Base-by-base conservation (phyloP, 2,329 filamentous ascomycete genomes). In the Fusarium vanettenii region DNA sequence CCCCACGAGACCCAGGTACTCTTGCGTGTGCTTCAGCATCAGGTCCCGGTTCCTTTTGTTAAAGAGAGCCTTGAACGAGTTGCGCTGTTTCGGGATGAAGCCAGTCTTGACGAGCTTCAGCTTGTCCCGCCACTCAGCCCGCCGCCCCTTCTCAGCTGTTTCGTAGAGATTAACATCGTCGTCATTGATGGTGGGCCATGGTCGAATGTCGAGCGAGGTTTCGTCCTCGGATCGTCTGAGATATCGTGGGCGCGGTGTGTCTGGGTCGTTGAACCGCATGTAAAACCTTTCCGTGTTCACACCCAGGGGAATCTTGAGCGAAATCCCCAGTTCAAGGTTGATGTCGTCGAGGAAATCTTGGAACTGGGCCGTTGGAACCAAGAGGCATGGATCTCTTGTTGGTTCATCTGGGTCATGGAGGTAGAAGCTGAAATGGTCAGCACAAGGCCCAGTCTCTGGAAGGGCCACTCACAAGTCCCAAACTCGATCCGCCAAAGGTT, bases 401-500 rank as follows among this genome's bases (percentile, higher is more conserved):
- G 85, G 82, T 9, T 84, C 74, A 4, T 84, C 81, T 0, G 89
- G 88, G 57, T 89, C 85, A 79, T 91, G 87, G 39, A 95, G 79
- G 80, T 93, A 95, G 82, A 92, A 95, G 64, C 92, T 94, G 57
- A 16, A 20, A 13, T 20, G 29, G 64, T 79, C 61, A 79, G 71
- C 20, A 69, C 10, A 22, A 39, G 55, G 10, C 13, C 39, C 8
- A 45, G 10, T n/a, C 5, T 18, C 2, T 2, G 39, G 10, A 37
- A 14, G 20, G 13, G 3, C 1, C 39, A 64, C 92, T 87, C 86
- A 97, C 94, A 97, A 84, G 72, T 96, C 91, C 95, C 95, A 98
- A 13, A 85, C 79, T 68, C 90, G 87, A 3, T 85, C 82, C 76
- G 89, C 89, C 73, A 93, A 86, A 60, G 94, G 88, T 4, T 80